Evolutionary conservation across 78 protist species (phyloP).

Genomic region (Pigoraptor vietnamica): DNA sequence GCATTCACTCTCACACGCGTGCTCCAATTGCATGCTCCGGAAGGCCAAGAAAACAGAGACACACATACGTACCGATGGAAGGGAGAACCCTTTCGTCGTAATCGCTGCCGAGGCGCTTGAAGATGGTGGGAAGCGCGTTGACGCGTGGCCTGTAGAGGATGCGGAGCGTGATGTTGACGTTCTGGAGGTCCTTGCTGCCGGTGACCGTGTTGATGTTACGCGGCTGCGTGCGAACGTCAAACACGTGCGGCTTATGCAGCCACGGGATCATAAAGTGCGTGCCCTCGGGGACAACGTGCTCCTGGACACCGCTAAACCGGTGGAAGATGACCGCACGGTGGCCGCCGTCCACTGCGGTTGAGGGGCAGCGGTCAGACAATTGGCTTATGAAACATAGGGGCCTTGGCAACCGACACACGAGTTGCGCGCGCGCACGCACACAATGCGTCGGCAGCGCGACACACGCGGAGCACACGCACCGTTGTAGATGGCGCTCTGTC

Average conservation of each 20-base stretch:
- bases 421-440: not conserved
- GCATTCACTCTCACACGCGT: not conserved
- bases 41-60: too few species aligned
- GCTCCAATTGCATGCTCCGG: not conserved
- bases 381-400: not conserved
- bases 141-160: constrained; percentile 59
- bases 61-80: constrained; percentile 38
- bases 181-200: constrained; percentile 62
- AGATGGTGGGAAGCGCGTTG: constrained; percentile 31
- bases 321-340: constrained; percentile 63
- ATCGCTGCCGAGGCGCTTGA: constrained; percentile 47
- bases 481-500: constrained; percentile 21
- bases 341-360: constrained; percentile 51
- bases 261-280: constrained; percentile 49
- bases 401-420: not conserved
- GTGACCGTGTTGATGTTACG: constrained; percentile 40
- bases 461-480: not conserved
- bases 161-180: constrained; percentile 66
- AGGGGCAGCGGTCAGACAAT: not conserved
- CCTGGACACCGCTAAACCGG: constrained; percentile 40
- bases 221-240: constrained; percentile 63
- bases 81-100: constrained; percentile 75
- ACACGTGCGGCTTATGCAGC: constrained; percentile 34
- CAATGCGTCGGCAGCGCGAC: not conserved
- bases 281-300: constrained; percentile 21